Evolutionary conservation across 2,329 filamentous ascomycete species (phyloP).

Genomic region (Dothidotthia symphoricarpi): DNA sequence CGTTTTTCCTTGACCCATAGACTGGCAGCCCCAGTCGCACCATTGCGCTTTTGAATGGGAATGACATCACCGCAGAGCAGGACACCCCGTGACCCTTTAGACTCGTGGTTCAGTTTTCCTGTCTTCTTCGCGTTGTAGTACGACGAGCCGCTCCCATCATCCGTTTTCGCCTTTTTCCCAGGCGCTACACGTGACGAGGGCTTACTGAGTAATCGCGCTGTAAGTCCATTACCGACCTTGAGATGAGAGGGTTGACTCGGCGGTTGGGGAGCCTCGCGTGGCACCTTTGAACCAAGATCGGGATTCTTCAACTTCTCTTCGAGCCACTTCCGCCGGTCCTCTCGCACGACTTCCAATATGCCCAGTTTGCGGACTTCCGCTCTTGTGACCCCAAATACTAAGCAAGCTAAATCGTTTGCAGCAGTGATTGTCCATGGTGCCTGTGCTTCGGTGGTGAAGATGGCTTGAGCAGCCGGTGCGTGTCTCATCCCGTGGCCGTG

Average conservation of each 20-base stretch:
- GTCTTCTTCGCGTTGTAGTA: slow-evolving; percentile 49
- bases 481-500: slow-evolving; percentile 89
- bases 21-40: slow-evolving; percentile 85
- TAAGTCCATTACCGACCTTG: slow-evolving; percentile 78
- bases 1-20: slow-evolving; percentile 98
- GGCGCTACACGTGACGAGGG: slow-evolving; percentile 61
- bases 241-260: slow-evolving; percentile 38
- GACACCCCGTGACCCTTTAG: slow-evolving; percentile 80
- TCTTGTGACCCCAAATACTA: slow-evolving; percentile 98
- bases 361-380: slow-evolving; percentile 92
- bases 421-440: slow-evolving; percentile 94
- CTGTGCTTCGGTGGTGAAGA: slow-evolving; percentile 91
- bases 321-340: slow-evolving; percentile 85
- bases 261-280: slow-evolving; percentile 33
- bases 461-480: slow-evolving; percentile 88
- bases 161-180: slow-evolving; percentile 62
- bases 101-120: slow-evolving; percentile 63
- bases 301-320: slow-evolving; percentile 75
- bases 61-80: slow-evolving; percentile 96
- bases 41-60: slow-evolving; percentile 94
- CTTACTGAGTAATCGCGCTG: slow-evolving; percentile 83
- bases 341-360: slow-evolving; percentile 89
- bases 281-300: slow-evolving; percentile 49
- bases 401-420: slow-evolving; percentile 91
- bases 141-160: slow-evolving; percentile 56